Evolutionary conservation across 164 flowering plant genomes (phyloP).

Genomic region (Stephania yunnanensis): DNA sequence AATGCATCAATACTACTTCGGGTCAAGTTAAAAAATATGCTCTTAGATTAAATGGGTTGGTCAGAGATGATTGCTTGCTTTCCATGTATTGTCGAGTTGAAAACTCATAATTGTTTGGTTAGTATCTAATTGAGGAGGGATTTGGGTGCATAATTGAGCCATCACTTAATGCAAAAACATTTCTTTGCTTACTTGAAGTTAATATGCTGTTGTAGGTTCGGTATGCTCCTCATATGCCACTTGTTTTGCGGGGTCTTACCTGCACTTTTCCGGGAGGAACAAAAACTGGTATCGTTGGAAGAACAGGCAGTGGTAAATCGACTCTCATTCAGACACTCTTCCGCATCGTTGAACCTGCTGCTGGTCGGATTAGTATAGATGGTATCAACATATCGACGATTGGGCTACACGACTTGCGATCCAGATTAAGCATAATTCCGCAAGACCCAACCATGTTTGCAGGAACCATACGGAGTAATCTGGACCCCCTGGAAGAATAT

Average conservation of each 20-base stretch:
- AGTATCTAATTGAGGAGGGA: background rate
- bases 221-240: constrained; percentile 40
- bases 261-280: constrained; percentile 34
- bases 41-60: too few species aligned
- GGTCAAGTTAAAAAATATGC: too few species aligned
- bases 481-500: constrained; percentile 39
- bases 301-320: constrained; percentile 47
- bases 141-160: background rate
- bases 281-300: constrained; percentile 41
- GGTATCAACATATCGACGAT: constrained; percentile 30
- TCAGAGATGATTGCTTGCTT: background rate
- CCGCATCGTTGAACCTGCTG: constrained; percentile 36
- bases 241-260: constrained; percentile 32
- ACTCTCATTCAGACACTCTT: constrained; percentile 39
- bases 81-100: background rate
- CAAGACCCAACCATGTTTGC: constrained; percentile 49
- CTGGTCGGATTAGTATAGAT: constrained; percentile 35
- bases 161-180: background rate
- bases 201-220: constrained; percentile 24
- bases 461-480: constrained; percentile 36
- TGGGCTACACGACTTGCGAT: constrained; percentile 41
- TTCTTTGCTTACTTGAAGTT: background rate
- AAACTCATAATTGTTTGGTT: background rate
- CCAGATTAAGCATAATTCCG: constrained; percentile 40
- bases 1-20: too few species aligned